These are phyloP conservation scores for Dendrocalamus latiflorus DNA, from an alignment of 202 grass and related monocot genomes.

Conservation along the genomic window DNA sequence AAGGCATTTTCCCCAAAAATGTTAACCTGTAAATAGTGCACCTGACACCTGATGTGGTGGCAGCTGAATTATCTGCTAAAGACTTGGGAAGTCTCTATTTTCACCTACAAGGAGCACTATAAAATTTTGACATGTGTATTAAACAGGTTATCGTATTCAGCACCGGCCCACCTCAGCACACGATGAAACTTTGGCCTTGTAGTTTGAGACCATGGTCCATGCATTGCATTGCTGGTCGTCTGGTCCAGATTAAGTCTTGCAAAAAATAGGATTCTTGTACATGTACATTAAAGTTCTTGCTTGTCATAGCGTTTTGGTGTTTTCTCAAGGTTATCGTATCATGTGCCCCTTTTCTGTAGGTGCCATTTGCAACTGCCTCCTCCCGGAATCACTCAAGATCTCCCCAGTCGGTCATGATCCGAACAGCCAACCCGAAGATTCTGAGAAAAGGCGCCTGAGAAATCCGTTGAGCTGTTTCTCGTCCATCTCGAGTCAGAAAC, in stretches of 20 bases:
- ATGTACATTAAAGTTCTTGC: not conserved
- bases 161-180: not conserved
- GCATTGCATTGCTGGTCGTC: not conserved
- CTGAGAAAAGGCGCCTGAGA: conserved; percentile 56
- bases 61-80: not conserved
- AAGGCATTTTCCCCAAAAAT: not conserved
- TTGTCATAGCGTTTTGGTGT: not conserved
- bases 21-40: not conserved
- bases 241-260: not conserved
- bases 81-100: not conserved
- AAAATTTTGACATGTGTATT: not conserved
- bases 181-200: not conserved
- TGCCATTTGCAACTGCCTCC: conserved; percentile 88
- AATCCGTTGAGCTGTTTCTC: conserved; percentile 87
- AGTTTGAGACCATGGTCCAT: not conserved
- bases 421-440: conserved; percentile 58
- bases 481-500: conserved; percentile 75
- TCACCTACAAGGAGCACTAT: not conserved
- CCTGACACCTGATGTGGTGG: not conserved
- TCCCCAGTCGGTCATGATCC: conserved; percentile 71
- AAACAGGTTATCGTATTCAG: not conserved
- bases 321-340: not conserved
- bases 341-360: conserved; percentile 41
- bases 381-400: conserved; percentile 85
- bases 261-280: not conserved